Evolutionary conservation across 768 basidiomycete genomes (phyloP).

Genomic region (Podaxis sp.): DNA sequence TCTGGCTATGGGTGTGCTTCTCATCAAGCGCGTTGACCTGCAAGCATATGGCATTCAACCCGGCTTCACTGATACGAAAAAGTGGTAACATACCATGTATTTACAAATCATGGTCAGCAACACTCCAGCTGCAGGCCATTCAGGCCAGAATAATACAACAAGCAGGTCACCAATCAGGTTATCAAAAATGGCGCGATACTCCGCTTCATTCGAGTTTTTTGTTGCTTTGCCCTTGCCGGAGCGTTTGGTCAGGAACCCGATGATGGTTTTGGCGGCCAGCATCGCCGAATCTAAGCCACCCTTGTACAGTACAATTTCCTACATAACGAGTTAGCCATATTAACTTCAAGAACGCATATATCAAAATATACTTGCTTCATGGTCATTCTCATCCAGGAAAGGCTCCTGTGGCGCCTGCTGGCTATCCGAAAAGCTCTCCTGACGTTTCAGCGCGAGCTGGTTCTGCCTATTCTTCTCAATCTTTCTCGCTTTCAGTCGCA

Average conservation of each 20-base stretch:
- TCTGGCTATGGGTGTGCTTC: constrained; percentile 59
- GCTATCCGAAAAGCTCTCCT: constrained; percentile 58
- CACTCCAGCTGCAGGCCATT: constrained; percentile 93
- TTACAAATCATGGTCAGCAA: constrained; percentile 78
- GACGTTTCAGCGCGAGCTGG: constrained; percentile 55
- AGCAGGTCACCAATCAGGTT: constrained; percentile 87
- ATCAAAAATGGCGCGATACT: constrained; percentile 92
- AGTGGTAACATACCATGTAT: constrained; percentile 64
- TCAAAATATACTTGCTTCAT: constrained; percentile 42
- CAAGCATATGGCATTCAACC: background rate
- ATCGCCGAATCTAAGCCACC: constrained; percentile 78
- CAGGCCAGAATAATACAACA: constrained; percentile 88
- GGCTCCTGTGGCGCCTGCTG: constrained; percentile 35
- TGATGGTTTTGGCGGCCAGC: constrained; percentile 82
- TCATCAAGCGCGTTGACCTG: constrained; percentile 86
- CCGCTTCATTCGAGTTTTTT: constrained; percentile 91
- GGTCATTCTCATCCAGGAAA: constrained; percentile 67
- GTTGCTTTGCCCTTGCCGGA: constrained; percentile 86
- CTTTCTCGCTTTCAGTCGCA: constrained; percentile 64
- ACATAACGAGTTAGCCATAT: background rate
- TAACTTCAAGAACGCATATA: background rate
- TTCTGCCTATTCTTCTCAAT: constrained; percentile 64
- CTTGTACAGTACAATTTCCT: constrained; percentile 74
- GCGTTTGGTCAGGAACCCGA: constrained; percentile 65
- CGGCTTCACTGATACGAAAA: background rate